phyloP scores from a whole-genome alignment of 2,329 filamentous ascomycete species.

The Paracorniculantispora psalliotae region DNA sequence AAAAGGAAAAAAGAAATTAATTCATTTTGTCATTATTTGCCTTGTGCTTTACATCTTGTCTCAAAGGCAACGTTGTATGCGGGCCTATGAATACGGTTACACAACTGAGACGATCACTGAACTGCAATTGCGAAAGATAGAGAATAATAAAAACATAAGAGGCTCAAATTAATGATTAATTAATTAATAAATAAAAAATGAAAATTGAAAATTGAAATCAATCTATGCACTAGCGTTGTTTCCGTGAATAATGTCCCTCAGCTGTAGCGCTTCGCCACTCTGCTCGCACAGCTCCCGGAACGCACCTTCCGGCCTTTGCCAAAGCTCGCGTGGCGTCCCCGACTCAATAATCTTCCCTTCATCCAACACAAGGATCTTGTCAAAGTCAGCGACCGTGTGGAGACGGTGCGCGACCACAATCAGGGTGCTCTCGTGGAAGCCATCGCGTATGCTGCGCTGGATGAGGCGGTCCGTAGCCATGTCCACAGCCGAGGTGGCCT shows the following conservation, averaged over 20 bases:
- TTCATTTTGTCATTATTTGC: no score
- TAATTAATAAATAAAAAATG: no score
- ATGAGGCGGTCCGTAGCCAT: conserved; percentile 63
- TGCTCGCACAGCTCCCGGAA: conserved; percentile 8
- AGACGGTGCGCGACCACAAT: conserved; percentile 63
- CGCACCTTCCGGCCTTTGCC: conserved; percentile 33
- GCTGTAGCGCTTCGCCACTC: neutral
- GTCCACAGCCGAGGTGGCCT: conserved; percentile 64
- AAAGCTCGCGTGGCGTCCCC: conserved; percentile 52
- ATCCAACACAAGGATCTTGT: conserved; percentile 58
- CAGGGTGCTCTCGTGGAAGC: conserved; percentile 56
- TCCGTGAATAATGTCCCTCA: neutral
- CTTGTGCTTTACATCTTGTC: no score
- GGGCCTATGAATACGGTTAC: no score
- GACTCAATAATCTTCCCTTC: conserved; percentile 53
- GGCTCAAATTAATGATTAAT: no score
- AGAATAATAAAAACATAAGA: neutral
- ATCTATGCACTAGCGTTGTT: no score
- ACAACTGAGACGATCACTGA: no score
- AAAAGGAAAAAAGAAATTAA: no score
- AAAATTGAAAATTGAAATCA: no score
- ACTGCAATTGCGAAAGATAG: no score
- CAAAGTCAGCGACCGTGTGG: conserved; percentile 63
- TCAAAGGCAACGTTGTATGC: no score
- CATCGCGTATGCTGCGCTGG: conserved; percentile 57